phyloP scores from a whole-genome alignment of 176 grass and related monocot genomes.

The Rhynchospora tenuis region DNA sequence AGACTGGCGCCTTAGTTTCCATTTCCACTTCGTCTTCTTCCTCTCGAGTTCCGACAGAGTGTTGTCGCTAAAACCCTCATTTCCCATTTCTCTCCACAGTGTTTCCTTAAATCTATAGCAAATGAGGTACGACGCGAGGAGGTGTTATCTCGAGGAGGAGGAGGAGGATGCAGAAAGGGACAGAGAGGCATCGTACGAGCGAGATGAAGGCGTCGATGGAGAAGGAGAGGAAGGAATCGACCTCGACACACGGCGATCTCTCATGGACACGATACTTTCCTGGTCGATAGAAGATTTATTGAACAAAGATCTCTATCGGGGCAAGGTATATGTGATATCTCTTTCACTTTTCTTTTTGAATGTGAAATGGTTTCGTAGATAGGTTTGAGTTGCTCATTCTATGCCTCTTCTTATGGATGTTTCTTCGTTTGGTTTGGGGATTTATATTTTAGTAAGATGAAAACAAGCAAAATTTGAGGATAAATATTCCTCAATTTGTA shows the following conservation, averaged over 20 bases:
- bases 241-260: slow-evolving; percentile 6
- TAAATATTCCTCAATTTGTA: background rate
- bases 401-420: background rate
- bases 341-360: background rate
- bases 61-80: background rate
- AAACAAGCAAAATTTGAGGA: background rate
- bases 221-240: background rate
- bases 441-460: background rate
- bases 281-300: slow-evolving; percentile 65
- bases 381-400: slow-evolving; percentile 22
- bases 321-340: slow-evolving; percentile 33
- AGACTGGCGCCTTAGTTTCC: background rate
- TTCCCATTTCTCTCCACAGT: background rate
- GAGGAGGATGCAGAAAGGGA: background rate
- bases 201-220: slow-evolving; percentile 18
- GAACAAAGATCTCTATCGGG: slow-evolving; percentile 48
- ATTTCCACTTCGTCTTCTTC: background rate
- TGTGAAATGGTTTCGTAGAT: background rate
- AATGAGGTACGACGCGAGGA: slow-evolving; percentile 17
- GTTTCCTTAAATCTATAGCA: background rate
- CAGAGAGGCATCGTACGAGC: slow-evolving; percentile 17
- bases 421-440: background rate
- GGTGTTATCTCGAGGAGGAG: background rate
- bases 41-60: background rate
- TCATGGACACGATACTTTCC: slow-evolving; percentile 48